Evolutionary conservation across 768 basidiomycete genomes (phyloP).

Genomic region (Rhizopogon vulgaris): DNA sequence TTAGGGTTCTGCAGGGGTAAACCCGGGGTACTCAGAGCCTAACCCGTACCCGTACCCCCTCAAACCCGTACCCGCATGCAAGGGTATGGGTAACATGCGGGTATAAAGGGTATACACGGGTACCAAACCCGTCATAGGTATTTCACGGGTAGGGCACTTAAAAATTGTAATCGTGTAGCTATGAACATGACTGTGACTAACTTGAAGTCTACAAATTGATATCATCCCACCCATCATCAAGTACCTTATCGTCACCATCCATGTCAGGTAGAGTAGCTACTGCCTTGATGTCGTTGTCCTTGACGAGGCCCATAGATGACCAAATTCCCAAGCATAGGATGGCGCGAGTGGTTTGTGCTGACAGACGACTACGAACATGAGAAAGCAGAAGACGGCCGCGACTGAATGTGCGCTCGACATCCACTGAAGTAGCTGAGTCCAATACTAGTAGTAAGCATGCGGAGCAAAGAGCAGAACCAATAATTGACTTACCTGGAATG

Average conservation of each 20-base stretch:
- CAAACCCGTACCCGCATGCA: too few relatives aligned
- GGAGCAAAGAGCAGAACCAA: too few relatives aligned
- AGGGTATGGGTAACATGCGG: too few relatives aligned
- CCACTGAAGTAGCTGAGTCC: slow-evolving; percentile 29
- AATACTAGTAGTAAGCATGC: too few relatives aligned
- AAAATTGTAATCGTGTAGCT: neutral
- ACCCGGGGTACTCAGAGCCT: too few relatives aligned
- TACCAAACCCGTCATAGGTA: slow-evolving; percentile 6
- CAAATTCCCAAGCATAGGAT: slow-evolving; percentile 30
- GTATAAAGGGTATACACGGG: too few relatives aligned
- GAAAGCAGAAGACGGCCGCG: slow-evolving; percentile 19
- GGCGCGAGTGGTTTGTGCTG: slow-evolving; percentile 16
- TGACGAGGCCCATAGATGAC: slow-evolving; percentile 21
- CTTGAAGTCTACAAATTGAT: neutral
- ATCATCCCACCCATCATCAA: slow-evolving; percentile 3
- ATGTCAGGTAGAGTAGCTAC: neutral
- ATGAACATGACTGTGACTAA: too few relatives aligned
- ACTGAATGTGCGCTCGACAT: slow-evolving; percentile 25
- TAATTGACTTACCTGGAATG: slow-evolving; percentile 4
- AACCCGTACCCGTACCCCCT: too few relatives aligned
- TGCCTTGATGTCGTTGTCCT: slow-evolving; percentile 15
- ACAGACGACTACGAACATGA: slow-evolving; percentile 20
- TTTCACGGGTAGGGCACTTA: neutral
- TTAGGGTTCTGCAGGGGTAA: too few relatives aligned
- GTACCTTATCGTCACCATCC: neutral